Evolutionary conservation across 371 early-diverging fungal species (phyloP).

Genomic region (Cokeromyces recurvatus): DNA sequence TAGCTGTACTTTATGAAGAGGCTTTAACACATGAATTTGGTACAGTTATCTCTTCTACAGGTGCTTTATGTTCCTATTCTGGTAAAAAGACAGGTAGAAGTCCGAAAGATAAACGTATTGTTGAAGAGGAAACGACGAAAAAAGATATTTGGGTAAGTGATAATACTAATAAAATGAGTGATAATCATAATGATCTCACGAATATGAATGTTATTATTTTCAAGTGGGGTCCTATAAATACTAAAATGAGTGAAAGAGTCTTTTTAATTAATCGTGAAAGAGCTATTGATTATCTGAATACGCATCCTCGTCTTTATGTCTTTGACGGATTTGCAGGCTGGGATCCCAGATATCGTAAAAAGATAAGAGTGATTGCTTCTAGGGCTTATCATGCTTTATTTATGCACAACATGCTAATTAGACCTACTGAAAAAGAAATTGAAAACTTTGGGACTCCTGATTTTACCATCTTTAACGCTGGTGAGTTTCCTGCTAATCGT

Average conservation of each 20-base stretch:
- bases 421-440: slow-evolving; percentile 88
- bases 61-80: slow-evolving; percentile 88
- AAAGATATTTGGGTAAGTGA: slow-evolving; percentile 78
- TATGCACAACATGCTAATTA: slow-evolving; percentile 97
- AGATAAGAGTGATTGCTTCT: slow-evolving; percentile 91
- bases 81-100: slow-evolving; percentile 89
- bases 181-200: too few species aligned
- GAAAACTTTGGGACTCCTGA: slow-evolving; percentile 89
- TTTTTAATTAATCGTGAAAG: slow-evolving; percentile 95
- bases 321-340: slow-evolving; percentile 94
- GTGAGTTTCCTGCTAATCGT: slow-evolving; percentile 94
- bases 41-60: slow-evolving; percentile 83
- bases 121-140: slow-evolving; percentile 77
- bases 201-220: neutral
- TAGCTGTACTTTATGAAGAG: slow-evolving; percentile 90
- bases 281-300: slow-evolving; percentile 95
- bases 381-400: slow-evolving; percentile 96
- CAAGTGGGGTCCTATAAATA: slow-evolving; percentile 96
- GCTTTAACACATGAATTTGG: slow-evolving; percentile 87
- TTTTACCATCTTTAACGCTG: slow-evolving; percentile 96
- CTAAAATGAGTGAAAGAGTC: slow-evolving; percentile 78
- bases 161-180: neutral
- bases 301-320: slow-evolving; percentile 88
- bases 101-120: slow-evolving; percentile 95
- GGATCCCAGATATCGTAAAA: slow-evolving; percentile 96